Evolutionary conservation across 176 grass and related monocot species (phyloP), one percentile per base, ranked within the genome.

Genomic region (Thinopyrum elongatum): DNA sequence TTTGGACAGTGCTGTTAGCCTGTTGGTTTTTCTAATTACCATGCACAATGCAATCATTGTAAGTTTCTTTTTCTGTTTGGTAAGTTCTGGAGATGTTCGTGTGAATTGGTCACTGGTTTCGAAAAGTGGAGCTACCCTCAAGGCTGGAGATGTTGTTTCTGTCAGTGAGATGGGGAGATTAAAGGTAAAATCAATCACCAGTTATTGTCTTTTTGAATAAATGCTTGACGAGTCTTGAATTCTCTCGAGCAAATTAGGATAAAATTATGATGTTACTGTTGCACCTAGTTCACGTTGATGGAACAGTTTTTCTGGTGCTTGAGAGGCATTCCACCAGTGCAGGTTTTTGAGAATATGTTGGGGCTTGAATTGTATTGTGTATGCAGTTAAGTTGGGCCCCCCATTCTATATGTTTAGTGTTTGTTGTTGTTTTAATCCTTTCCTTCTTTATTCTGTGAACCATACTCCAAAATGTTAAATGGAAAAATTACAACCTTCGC

Each of bases 81-180:
- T 86, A 79, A 98, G 94, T 90, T 63, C 82, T 66, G 97, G 97
- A 34, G 94, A 97, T 96, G 92, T 99, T 47, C 88, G 90, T 76
- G 87, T 99, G 51, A 99, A 96, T 70, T 99, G 94, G 94, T 87
- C 89, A 15, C 82, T 83, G 35, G 90, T 90, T 84, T 70, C 63
- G 51, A 99, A 99, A 94, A 99, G 91, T 91, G 97, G 97, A 86
- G 51, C 65, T 30, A 85, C 71, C 35, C 88, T 99, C 31, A 99
- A 93, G 74, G 90, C 92, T 74, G 97, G 97, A 44, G 94, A 99
- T 53, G 35, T 99, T 75, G 88, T 99, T 87, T 99, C 97, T 82
- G 92, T 97, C 76, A 94, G 90, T 77, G 94, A 92, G 14, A 82
- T 90, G 83, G 97, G 97, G 78, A 94, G 97, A 35, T 87, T 99